These are phyloP conservation scores for Lentinula sp. DNA, from an alignment of 768 basidiomycete genomes.

Conservation along the genomic window DNA sequence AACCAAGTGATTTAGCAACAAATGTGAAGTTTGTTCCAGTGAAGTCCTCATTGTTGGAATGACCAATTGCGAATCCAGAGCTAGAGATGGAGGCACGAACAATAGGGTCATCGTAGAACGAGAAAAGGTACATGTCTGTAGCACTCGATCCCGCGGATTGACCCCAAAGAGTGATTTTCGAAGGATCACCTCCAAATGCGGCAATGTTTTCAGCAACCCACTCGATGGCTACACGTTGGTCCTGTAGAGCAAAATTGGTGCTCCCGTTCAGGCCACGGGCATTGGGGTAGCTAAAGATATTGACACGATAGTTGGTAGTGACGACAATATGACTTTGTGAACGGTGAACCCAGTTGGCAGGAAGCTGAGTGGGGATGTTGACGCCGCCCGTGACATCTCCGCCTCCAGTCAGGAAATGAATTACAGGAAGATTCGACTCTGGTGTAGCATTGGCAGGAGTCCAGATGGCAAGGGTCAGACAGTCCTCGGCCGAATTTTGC, in stretches of 20 bases:
- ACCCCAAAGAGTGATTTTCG: conserved; percentile 17
- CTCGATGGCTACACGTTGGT: conserved; percentile 21
- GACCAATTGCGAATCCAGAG: conserved; percentile 4
- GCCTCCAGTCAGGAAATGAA: conserved; percentile 11
- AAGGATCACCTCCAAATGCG: conserved; percentile 24
- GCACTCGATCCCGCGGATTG: conserved; percentile 8
- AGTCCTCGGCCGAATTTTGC: conserved; percentile 8
- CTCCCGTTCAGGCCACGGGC: conserved; percentile 9
- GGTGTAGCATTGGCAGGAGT: conserved; percentile 7
- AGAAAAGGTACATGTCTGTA: conserved; percentile 1
- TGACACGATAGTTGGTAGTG: conserved; percentile 11
- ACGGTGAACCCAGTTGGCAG: conserved; percentile 11
- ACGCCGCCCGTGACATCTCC: conserved; percentile 7
- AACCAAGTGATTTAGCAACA: conserved; percentile 9
- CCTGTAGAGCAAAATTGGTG: conserved; percentile 22
- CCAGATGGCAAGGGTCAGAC: conserved; percentile 11
- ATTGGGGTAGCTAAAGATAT: conserved; percentile 10
- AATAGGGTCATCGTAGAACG: conserved; percentile 10
- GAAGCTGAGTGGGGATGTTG: conserved; percentile 10
- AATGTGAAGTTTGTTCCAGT: conserved; percentile 8
- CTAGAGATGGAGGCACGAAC: conserved; percentile 3
- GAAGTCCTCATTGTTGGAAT: background rate
- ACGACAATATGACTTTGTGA: conserved; percentile 10
- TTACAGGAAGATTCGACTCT: conserved; percentile 10
- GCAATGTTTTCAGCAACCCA: conserved; percentile 14